Evolutionary conservation across 2,329 filamentous ascomycete genomes (phyloP).

Genomic region (Amylocarpus encephaloides): DNA sequence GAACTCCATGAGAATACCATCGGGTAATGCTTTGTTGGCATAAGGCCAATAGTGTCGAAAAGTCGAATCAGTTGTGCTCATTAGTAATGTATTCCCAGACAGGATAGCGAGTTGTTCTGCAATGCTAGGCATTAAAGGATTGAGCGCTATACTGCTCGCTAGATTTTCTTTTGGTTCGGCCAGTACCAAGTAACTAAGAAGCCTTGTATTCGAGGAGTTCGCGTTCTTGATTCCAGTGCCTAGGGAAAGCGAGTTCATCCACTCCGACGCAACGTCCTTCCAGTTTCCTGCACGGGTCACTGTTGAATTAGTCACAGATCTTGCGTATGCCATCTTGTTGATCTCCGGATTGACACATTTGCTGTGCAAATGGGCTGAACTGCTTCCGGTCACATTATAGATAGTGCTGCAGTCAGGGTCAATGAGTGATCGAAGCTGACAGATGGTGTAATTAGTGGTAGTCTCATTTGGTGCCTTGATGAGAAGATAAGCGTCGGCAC

Average conservation of each 20-base stretch:
- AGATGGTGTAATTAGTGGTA: conserved; percentile 55
- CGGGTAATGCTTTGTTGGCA: conserved; percentile 33
- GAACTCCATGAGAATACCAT: conserved; percentile 46
- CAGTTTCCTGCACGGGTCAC: conserved; percentile 40
- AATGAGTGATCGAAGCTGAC: conserved; percentile 57
- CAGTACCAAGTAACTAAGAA: conserved; percentile 51
- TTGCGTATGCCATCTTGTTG: conserved; percentile 45
- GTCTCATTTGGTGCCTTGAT: conserved; percentile 39
- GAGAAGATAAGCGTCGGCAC: conserved; percentile 56
- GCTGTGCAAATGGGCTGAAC: conserved; percentile 53
- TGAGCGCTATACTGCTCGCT: conserved; percentile 35
- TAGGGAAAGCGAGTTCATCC: conserved; percentile 49
- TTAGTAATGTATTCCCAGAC: conserved; percentile 58
- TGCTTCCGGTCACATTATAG: conserved; percentile 49
- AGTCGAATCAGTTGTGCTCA: conserved; percentile 51
- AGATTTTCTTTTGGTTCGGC: conserved; percentile 17
- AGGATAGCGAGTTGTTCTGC: conserved; percentile 69
- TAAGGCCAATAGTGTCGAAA: conserved; percentile 54
- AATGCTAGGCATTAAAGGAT: conserved; percentile 52
- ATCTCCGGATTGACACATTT: conserved; percentile 55
- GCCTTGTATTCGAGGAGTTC: conserved; percentile 52
- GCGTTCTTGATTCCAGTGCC: conserved; percentile 48
- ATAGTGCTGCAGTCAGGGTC: conserved; percentile 61
- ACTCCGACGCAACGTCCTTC: conserved; percentile 48
- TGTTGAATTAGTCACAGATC: conserved; percentile 34